Percentiles rank a stretch among this genome's conserved stretches.
These are phyloP conservation scores for Artemisia annua DNA, from an alignment of 129 eudicot genomes.

Conservation along the genomic window DNA sequence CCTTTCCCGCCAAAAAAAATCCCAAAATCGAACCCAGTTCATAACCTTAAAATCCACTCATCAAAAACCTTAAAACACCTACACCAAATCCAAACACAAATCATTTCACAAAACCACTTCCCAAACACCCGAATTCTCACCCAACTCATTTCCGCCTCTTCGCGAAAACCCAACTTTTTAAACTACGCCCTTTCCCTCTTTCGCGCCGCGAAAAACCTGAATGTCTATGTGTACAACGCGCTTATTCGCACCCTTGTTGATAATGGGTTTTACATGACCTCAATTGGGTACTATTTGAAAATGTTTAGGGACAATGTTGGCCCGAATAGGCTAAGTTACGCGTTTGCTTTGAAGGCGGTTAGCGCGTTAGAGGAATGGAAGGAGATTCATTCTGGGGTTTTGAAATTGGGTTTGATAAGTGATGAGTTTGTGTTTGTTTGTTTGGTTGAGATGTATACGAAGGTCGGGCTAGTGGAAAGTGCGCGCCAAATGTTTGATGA, in stretches of 20 bases:
- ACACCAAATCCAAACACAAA: constrained; percentile 50
- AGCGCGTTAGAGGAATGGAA: too few relatives aligned
- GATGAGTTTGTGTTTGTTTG: constrained; percentile 37
- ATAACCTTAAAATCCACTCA: constrained; percentile 46
- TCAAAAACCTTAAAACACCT: constrained; percentile 42
- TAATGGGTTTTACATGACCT: constrained; percentile 25
- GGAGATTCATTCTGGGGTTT: not conserved
- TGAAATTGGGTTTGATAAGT: constrained; percentile 39
- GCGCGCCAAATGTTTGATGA: too few relatives aligned
- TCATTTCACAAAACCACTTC: constrained; percentile 28
- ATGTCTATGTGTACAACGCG: constrained; percentile 38
- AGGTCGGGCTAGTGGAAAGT: constrained; percentile 39
- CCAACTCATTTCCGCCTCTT: constrained; percentile 44
- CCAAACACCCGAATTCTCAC: constrained; percentile 38
- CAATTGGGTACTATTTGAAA: constrained; percentile 35
- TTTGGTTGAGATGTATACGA: constrained; percentile 54
- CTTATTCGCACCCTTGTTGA: constrained; percentile 46
- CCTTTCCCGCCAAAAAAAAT: constrained; percentile 20
- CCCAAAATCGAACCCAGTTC: constrained; percentile 23
- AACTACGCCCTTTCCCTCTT: constrained; percentile 40
- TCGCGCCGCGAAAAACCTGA: constrained; percentile 17
- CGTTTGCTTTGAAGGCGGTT: too few relatives aligned
- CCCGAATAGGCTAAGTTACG: too few relatives aligned
- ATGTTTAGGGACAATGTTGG: constrained; percentile 27
- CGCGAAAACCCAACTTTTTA: constrained; percentile 20